A percentile compares a stretch with the other conserved stretches of the same genome.
Evolutionary conservation across 1,284 basidiomycete genomes (phyloP).

Genomic region (Ceratobasidium sp.): DNA sequence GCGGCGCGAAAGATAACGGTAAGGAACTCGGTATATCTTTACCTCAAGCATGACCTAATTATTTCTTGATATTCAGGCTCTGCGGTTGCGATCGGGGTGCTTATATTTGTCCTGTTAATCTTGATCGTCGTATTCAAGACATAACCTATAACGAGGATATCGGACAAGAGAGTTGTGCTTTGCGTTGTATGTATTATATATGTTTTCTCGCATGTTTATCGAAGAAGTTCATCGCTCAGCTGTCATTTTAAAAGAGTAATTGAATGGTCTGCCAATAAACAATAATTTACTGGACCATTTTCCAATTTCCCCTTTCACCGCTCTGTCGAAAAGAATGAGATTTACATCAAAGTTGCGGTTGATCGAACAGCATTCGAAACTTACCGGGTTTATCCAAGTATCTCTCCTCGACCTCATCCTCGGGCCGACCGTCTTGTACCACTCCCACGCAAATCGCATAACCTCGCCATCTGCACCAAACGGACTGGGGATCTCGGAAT

Average conservation of each 20-base stretch:
- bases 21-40: not conserved
- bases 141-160: not conserved
- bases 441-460: constrained; percentile 86
- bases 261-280: not conserved
- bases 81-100: constrained; percentile 40
- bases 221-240: not conserved
- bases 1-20: constrained; percentile 42
- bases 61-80: constrained; percentile 30
- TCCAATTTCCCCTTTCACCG: constrained; percentile 30
- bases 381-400: constrained; percentile 33
- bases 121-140: constrained; percentile 43
- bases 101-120: constrained; percentile 41
- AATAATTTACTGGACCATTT: constrained; percentile 30
- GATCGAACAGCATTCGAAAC: not conserved
- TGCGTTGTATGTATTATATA: constrained; percentile 24
- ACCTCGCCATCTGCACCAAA: constrained; percentile 93
- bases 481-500: constrained; percentile 92
- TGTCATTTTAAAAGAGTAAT: not conserved
- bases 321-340: not conserved
- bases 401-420: constrained; percentile 65
- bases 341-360: not conserved
- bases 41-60: not conserved
- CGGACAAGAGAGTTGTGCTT: not conserved
- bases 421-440: too few species aligned
- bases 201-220: not conserved